These are phyloP conservation scores for Lasiodiplodia hormozganensis DNA, from an alignment of 2,329 filamentous ascomycete genomes.

Conservation along the genomic window DNA sequence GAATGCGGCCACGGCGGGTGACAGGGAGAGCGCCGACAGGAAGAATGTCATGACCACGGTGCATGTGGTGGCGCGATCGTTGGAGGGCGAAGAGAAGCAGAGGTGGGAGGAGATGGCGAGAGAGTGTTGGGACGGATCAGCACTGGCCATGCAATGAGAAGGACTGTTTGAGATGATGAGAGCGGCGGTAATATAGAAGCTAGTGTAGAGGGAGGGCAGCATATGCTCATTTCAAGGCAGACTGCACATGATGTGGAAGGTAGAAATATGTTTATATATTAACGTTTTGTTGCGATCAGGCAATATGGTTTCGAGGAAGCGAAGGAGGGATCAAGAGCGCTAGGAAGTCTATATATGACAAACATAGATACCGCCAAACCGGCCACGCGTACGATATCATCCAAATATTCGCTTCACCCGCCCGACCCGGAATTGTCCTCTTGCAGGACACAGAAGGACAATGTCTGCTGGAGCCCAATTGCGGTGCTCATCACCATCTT, in stretches of 20 bases:
- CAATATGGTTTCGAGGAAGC: too few species aligned
- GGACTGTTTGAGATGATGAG: neutral
- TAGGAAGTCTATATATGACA: too few species aligned
- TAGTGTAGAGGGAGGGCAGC: neutral
- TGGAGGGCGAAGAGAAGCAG: slow-evolving; percentile 4
- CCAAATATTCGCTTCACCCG: too few species aligned
- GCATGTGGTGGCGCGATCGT: neutral
- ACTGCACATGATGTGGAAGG: neutral
- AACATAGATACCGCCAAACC: too few species aligned
- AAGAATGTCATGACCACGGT: slow-evolving; percentile 11
- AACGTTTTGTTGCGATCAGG: too few species aligned
- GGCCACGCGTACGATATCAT: too few species aligned
- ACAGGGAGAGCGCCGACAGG: neutral
- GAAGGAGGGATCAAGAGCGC: too few species aligned
- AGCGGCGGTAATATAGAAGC: neutral
- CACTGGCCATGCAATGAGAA: neutral
- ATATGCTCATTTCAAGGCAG: neutral
- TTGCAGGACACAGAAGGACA: too few species aligned
- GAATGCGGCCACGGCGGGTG: slow-evolving; percentile 6
- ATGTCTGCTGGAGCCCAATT: too few species aligned
- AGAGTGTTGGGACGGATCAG: slow-evolving; percentile 4
- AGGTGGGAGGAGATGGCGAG: slow-evolving; percentile 6
- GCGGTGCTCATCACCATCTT: neutral
- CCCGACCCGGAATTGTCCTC: too few species aligned
- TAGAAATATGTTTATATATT: neutral